Base-by-base conservation (phyloP, 495 filamentous ascomycete species). In the Friedmanniomyces simplex region DNA sequence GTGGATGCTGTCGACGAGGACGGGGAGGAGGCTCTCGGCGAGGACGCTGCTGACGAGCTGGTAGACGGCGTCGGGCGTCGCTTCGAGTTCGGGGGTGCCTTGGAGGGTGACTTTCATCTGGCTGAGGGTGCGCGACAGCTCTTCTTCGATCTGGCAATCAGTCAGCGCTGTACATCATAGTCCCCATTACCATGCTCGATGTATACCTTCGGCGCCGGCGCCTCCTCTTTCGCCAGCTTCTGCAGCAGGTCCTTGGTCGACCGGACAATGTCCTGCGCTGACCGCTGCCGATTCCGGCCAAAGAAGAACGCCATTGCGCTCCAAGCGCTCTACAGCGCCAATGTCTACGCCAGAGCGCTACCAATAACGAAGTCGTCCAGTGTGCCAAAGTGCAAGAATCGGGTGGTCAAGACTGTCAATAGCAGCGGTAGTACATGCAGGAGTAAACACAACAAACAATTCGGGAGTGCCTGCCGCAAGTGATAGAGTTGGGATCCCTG, bases 301-400 rank as follows among this genome's bases (percentile, higher is more conserved):
- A 96, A 96, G 60, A 98, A 81, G 74, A 99, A 99, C 22, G 93
- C 87, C 88, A 96, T 95, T 8, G 48, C 43, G 61, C 42, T 42
- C 34, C 25, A 11, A 45, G 46, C 52, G 52, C 58, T 43, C 18
- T 16, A 43, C 4, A 43, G 28, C 28, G 28, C 28, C 28, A 10
- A 32, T 10, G 3, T 3, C 28, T 32, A 32, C 28, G 10, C 28
- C 28, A 32, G 10, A 10, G 28, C 28, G 28, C 28, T 10, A 32
- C n/a, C n/a, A n/a, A n/a, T n/a, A n/a, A n/a, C n/a, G n/a, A n/a
- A n/a, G n/a, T n/a, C n/a, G n/a, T n/a, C n/a, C n/a, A n/a, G n/a
- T n/a, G n/a, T n/a, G n/a, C n/a, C n/a, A n/a, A n/a, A n/a, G n/a
- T n/a, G n/a, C n/a, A n/a, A n/a, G n/a, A n/a, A n/a, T n/a, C n/a